A percentile compares a stretch with the other conserved stretches of the same genome.
These are phyloP conservation scores for Cutaneotrichosporon sp. DNA, from an alignment of 1,284 basidiomycete species.

Conservation along the genomic window DNA sequence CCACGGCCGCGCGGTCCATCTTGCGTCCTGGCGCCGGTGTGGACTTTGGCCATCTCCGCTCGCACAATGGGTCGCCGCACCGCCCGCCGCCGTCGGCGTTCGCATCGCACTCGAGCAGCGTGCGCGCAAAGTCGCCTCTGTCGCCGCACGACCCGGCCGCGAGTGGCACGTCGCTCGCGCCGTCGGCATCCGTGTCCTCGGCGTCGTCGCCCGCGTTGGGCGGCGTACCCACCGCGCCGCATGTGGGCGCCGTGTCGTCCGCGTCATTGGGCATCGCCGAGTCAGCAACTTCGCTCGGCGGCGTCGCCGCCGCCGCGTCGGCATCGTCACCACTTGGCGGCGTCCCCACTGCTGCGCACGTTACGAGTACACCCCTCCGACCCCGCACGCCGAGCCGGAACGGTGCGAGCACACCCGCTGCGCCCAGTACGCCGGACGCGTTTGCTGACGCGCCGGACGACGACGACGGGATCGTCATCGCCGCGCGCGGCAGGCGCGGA, in stretches of 20 bases:
- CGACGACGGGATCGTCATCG: slow-evolving; percentile 6
- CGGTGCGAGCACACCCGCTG: neutral
- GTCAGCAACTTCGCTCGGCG: too few relatives aligned
- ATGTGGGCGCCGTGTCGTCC: neutral
- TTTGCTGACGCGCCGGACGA: slow-evolving; percentile 8
- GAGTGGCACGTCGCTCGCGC: neutral
- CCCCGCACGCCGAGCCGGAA: neutral
- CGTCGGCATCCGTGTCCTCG: neutral
- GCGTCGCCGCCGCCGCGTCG: too few relatives aligned
- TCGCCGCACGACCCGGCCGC: slow-evolving; percentile 1
- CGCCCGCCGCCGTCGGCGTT: slow-evolving; percentile 6
- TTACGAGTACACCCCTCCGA: neutral
- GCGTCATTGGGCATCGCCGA: too few relatives aligned
- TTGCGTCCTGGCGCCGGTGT: slow-evolving; percentile 1
- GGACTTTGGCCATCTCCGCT: slow-evolving; percentile 4
- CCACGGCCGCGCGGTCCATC: neutral
- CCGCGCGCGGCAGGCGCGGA: neutral
- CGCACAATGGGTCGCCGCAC: neutral
- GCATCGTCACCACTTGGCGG: neutral
- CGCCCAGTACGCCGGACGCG: slow-evolving; percentile 2
- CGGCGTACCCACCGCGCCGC: neutral
- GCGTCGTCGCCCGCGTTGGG: neutral
- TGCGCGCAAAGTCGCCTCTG: slow-evolving; percentile 10
- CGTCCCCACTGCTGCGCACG: neutral
- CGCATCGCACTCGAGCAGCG: neutral